phyloP scores from a whole-genome alignment of 352 stramenopile species.

The Poterioochromonas sp. region DNA sequence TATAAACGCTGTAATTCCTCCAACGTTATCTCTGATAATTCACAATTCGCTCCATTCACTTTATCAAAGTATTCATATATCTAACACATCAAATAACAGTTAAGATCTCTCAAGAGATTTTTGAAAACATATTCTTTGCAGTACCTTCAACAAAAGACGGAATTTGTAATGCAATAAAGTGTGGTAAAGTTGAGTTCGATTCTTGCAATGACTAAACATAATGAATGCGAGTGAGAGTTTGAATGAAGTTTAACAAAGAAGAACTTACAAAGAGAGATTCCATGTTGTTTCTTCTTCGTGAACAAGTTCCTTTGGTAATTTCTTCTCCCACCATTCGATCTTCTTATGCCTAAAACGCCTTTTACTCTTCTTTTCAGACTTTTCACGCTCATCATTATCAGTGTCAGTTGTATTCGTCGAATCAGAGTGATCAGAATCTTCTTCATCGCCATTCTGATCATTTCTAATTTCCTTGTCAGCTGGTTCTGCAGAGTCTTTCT shows the following conservation, averaged over 20 bases:
- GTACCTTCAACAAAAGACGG: conserved; percentile 17
- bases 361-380: not conserved
- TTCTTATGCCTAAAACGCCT: not conserved
- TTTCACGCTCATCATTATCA: not conserved
- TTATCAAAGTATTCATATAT: too few relatives aligned
- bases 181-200: conserved; percentile 18
- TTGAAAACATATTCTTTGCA: too few relatives aligned
- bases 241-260: too few relatives aligned
- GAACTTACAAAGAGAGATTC: not conserved
- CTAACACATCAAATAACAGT: too few relatives aligned
- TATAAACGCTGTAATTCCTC: not conserved
- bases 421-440: not conserved
- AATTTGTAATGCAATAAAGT: conserved; percentile 33
- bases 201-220: conserved; percentile 24
- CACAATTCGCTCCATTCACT: not conserved
- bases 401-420: not conserved
- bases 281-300: not conserved
- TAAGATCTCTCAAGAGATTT: too few relatives aligned
- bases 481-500: too few relatives aligned
- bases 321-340: not conserved
- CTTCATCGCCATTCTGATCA: too few relatives aligned
- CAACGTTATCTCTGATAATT: not conserved
- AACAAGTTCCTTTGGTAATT: not conserved
- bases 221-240: too few relatives aligned
- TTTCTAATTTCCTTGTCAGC: too few relatives aligned